Evolutionary conservation across 1,284 basidiomycete genomes (phyloP).

Genomic region (Puccinia sorghi): DNA sequence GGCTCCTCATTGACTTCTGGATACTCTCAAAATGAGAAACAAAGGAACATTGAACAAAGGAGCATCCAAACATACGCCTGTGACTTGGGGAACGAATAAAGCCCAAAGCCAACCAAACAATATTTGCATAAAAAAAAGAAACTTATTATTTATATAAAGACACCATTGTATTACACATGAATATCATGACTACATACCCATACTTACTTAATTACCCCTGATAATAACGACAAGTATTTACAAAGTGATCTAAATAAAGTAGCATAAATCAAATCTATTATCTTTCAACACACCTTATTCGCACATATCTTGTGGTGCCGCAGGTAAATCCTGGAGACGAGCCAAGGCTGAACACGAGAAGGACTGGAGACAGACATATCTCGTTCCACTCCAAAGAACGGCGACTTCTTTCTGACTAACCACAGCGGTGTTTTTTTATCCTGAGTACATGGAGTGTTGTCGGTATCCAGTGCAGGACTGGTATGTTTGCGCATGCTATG

Average conservation of each 20-base stretch:
- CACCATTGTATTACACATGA: neutral
- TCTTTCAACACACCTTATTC: conserved; percentile 1
- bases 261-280: neutral
- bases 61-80: conserved; percentile 12
- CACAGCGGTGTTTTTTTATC: neutral
- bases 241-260: conserved; percentile 26
- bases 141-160: no score
- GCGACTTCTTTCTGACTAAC: neutral
- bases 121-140: neutral
- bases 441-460: neutral
- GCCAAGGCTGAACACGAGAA: neutral
- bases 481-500: neutral
- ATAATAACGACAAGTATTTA: conserved; percentile 8
- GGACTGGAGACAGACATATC: neutral
- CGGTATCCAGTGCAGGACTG: neutral
- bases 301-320: conserved; percentile 7
- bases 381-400: neutral
- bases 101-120: conserved; percentile 10
- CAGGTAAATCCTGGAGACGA: conserved; percentile 11
- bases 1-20: neutral
- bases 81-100: conserved; percentile 5
- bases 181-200: neutral
- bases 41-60: conserved; percentile 14
- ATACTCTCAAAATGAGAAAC: conserved; percentile 1
- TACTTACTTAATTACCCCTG: neutral